A percentile compares a stretch with the other conserved stretches of the same genome.
Evolutionary conservation across 1,139 yeast genomes (phyloP).

Genomic region (Yamadazyma sp.): DNA sequence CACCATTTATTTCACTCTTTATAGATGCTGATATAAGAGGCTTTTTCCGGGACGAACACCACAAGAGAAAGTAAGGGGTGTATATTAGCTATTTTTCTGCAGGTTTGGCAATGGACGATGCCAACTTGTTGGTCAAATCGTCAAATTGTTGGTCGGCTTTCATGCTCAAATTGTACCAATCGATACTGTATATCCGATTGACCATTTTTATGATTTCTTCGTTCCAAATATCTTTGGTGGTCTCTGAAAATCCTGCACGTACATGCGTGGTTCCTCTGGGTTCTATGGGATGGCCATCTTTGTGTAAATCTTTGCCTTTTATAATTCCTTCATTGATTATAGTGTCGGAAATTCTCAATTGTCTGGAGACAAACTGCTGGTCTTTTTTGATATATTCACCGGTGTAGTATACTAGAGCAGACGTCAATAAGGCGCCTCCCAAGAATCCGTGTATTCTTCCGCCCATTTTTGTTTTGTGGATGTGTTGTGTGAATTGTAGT

Average conservation of each 20-base stretch:
- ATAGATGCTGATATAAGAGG: slow-evolving; percentile 54
- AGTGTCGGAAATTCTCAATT: slow-evolving; percentile 48
- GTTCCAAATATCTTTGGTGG: slow-evolving; percentile 81
- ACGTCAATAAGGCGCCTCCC: slow-evolving; percentile 65
- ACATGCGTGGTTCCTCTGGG: slow-evolving; percentile 27
- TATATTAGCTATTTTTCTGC: not conserved
- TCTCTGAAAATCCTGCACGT: slow-evolving; percentile 49
- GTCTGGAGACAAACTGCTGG: slow-evolving; percentile 45
- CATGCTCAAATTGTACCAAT: slow-evolving; percentile 47
- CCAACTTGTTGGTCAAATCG: slow-evolving; percentile 33
- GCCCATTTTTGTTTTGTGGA: slow-evolving; percentile 38
- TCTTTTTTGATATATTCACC: slow-evolving; percentile 56
- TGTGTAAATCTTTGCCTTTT: slow-evolving; percentile 36
- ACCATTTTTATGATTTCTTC: slow-evolving; percentile 67
- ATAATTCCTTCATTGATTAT: slow-evolving; percentile 52
- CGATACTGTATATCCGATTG: slow-evolving; percentile 61
- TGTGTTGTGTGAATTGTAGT: not conserved
- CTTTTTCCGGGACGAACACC: slow-evolving; percentile 27
- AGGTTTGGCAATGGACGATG: slow-evolving; percentile 10
- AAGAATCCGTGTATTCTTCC: slow-evolving; percentile 73
- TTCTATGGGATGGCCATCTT: slow-evolving; percentile 23
- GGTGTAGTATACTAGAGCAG: slow-evolving; percentile 65
- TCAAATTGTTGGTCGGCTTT: slow-evolving; percentile 35
- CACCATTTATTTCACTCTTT: slow-evolving; percentile 60
- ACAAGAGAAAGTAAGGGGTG: slow-evolving; percentile 8